These are phyloP conservation scores for Lactarius sp. DNA, from an alignment of 768 basidiomycete genomes.

Conservation along the genomic window DNA sequence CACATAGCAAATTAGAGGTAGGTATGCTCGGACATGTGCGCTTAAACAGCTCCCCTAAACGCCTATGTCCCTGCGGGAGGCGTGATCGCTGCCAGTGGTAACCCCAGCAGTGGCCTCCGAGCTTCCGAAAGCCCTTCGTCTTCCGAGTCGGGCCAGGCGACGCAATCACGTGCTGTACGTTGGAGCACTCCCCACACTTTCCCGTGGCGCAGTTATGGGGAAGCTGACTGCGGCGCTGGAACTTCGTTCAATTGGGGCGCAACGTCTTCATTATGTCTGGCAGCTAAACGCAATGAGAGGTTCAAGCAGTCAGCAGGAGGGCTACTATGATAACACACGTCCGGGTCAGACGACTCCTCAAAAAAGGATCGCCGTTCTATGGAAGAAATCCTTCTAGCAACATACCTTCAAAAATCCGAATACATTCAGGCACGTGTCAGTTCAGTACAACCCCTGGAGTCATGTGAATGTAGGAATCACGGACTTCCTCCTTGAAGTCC, in stretches of 20 bases:
- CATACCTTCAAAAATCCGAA: too few species aligned
- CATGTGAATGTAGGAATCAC: too few species aligned
- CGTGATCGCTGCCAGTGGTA: not conserved
- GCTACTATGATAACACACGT: not conserved
- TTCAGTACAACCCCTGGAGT: not conserved
- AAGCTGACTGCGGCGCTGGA: too few species aligned
- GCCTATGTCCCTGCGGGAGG: too few species aligned
- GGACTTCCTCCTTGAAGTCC: too few species aligned
- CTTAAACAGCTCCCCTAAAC: not conserved
- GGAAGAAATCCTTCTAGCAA: not conserved
- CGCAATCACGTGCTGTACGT: too few species aligned
- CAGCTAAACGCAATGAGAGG: not conserved
- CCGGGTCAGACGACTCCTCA: not conserved
- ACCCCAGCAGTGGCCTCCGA: not conserved
- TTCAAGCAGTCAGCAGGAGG: not conserved
- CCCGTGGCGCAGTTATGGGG: too few species aligned
- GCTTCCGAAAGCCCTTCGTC: not conserved
- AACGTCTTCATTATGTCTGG: not conserved
- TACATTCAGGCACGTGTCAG: conserved; percentile 1
- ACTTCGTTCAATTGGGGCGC: too few species aligned
- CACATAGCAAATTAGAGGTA: not conserved
- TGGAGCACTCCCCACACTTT: too few species aligned
- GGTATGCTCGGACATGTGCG: not conserved
- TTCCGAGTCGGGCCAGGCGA: too few species aligned
- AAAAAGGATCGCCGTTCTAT: not conserved